Evolutionary conservation across 257 asterid species (phyloP).

Genomic region (Solanum lycopersicoides): DNA sequence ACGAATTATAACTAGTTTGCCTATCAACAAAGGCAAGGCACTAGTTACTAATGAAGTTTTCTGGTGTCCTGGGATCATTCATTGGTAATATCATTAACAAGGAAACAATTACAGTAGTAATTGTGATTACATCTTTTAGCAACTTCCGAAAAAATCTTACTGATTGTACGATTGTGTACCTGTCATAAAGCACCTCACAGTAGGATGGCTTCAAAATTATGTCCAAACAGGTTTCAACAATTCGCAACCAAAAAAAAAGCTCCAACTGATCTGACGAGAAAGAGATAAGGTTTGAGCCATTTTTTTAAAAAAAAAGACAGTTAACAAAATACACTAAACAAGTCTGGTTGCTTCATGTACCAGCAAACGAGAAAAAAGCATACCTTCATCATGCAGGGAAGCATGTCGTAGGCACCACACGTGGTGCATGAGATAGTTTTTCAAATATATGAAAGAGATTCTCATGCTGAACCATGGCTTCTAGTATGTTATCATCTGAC

Average conservation of each 20-base stretch:
- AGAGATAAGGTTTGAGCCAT: background rate
- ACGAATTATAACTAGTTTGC: background rate
- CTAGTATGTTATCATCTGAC: slow-evolving; percentile 39
- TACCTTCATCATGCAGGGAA: background rate
- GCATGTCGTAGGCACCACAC: background rate
- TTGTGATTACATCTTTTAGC: background rate
- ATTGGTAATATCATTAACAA: background rate
- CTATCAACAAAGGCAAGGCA: background rate
- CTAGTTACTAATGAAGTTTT: background rate
- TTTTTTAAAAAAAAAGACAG: background rate
- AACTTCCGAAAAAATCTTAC: background rate
- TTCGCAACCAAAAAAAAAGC: background rate
- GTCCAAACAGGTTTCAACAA: background rate
- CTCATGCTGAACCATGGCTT: slow-evolving; percentile 30
- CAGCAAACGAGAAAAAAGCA: background rate
- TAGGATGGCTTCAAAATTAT: background rate
- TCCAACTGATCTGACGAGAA: background rate
- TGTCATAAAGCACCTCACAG: background rate
- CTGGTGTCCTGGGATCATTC: background rate
- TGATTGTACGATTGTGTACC: background rate
- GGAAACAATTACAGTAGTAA: background rate
- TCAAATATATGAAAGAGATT: slow-evolving; percentile 20
- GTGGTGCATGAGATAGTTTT: slow-evolving; percentile 37
- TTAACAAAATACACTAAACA: background rate
- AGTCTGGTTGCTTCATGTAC: background rate